These are phyloP conservation scores for Pseudisothecium myosuroides DNA, from an alignment of 225 moss, liverwort and hornwort genomes.

Conservation along the genomic window DNA sequence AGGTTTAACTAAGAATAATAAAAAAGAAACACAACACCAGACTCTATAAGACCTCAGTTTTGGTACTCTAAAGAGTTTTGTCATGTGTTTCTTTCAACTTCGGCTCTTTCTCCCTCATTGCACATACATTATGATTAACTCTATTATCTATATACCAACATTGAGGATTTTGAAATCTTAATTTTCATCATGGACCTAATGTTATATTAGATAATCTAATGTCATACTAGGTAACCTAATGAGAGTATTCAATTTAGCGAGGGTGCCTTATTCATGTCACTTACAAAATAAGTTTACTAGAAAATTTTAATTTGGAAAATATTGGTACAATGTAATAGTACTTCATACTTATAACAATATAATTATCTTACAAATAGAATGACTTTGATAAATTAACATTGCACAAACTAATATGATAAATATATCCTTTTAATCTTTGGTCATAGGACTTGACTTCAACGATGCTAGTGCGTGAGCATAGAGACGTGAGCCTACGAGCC, in stretches of 20 bases:
- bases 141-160: accelerated
- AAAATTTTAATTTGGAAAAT: not conserved
- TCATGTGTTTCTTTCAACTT: no score
- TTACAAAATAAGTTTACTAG: not conserved
- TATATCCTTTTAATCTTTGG: not conserved
- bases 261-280: not conserved
- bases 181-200: not conserved
- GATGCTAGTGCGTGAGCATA: accelerated
- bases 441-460: not conserved
- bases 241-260: not conserved
- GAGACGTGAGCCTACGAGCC: no score
- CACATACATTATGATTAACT: no score
- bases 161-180: not conserved
- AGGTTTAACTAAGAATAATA: no score
- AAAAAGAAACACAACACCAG: no score
- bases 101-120: no score
- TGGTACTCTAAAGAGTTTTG: no score
- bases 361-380: not conserved
- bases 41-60: no score
- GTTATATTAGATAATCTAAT: not conserved
- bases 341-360: not conserved
- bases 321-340: not conserved
- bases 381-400: accelerated
- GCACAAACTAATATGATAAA: not conserved
- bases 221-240: not conserved